Evolutionary conservation across 805 yeast species (phyloP), one percentile per base, ranked within the genome.

Genomic region (Kazachstania martiniae): DNA sequence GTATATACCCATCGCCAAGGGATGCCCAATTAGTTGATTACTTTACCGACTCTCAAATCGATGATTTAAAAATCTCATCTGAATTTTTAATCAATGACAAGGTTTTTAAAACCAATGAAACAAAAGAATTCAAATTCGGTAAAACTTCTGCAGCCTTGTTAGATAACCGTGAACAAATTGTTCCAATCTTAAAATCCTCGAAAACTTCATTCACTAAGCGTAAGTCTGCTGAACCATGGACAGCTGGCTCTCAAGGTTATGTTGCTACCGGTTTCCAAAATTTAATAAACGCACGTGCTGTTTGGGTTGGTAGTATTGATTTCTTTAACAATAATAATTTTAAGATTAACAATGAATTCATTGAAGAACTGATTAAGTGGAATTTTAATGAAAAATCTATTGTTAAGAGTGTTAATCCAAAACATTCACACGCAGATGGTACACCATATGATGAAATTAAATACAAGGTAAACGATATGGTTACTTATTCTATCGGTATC

Each of bases 1-100:
- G 95, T 21, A 76, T 91, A 32, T 72, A 65, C 47, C 82, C 95
- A 36, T 70, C 91, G 30, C 93, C 95, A 37, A 80, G 74, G 50
- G 77, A 74, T 31, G 75, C 72, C 53, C 55, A 62, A 33, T 60
- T 79, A 27, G 54, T 66, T 6, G 94, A 86, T 55, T 77, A 80
- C 54, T 84, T 84, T 59, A 51, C 56, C 36, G 44, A 47, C 18
- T 33, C 30, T 15, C 24, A 21, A 6, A 10, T 29, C 27, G 16
- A 25, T 14, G 24, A 27, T 15, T 24, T 33, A 23, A 30, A 31
- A 25, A 40, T 33, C 5, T 35, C 44, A 21, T 32, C 55, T 10
- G 35, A 43, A n/a, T 21, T 34, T 13, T 28, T 33, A 33, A 34
- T 28, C 16, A 39, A 36, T 17, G 29, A 35, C 18, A 30, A 38